Conservation (phyloP, 805 yeast genomes). For the Ogataea nitratoaversa region DNA sequence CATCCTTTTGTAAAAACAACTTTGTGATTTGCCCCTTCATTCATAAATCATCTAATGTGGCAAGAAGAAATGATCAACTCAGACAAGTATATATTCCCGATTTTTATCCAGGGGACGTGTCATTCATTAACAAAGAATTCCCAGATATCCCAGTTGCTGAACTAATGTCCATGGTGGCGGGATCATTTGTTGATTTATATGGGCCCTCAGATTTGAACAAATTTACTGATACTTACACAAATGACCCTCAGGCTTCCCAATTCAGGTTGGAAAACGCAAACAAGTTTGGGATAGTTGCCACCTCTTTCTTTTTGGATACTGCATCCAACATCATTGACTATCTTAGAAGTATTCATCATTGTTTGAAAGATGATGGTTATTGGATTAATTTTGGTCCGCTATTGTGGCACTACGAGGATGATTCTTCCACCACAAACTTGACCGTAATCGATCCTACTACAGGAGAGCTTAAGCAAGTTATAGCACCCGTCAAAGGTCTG, state of each 20-base stretch:
- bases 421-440: conserved; percentile 28
- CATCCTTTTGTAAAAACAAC: conserved; percentile 35
- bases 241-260: conserved; percentile 35
- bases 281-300: conserved; percentile 43
- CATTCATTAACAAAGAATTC: conserved; percentile 28
- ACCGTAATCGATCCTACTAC: conserved; percentile 20
- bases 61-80: conserved; percentile 41
- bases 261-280: conserved; percentile 39
- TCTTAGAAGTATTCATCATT: conserved; percentile 42
- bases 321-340: conserved; percentile 58
- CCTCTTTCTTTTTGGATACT: conserved; percentile 63
- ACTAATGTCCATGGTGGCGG: conserved; percentile 68
- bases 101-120: conserved; percentile 38
- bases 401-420: conserved; percentile 68
- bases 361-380: conserved; percentile 40
- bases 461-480: conserved; percentile 20
- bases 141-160: conserved; percentile 43
- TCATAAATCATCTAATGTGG: conserved; percentile 46
- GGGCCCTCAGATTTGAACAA: conserved; percentile 42
- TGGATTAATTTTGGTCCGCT: conserved; percentile 71
- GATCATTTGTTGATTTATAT: conserved; percentile 65
- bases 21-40: conserved; percentile 50
- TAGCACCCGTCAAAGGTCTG: conserved; percentile 46
- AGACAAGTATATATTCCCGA: conserved; percentile 55
- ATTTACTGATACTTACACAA: conserved; percentile 33